Evolutionary conservation across 768 basidiomycete species (phyloP).

Genomic region (Rhodotorula paludigena): DNA sequence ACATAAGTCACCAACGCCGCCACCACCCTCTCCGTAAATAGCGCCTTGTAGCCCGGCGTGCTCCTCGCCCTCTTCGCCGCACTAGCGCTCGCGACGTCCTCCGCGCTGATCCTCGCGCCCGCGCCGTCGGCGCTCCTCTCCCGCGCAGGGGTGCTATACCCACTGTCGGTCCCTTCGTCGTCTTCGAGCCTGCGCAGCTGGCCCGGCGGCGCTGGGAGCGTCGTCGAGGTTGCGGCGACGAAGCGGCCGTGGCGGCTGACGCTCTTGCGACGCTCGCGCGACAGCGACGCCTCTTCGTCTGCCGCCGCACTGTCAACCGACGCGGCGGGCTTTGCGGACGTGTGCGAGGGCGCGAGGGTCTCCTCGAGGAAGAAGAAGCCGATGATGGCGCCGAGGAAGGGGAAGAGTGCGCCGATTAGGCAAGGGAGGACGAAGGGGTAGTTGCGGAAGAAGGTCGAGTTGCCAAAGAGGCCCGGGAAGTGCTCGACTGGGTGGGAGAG

Average conservation of each 20-base stretch:
- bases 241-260: conserved; percentile 13
- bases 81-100: not conserved
- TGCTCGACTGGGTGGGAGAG: conserved; percentile 33
- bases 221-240: conserved; percentile 25
- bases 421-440: conserved; percentile 41
- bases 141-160: conserved; percentile 22
- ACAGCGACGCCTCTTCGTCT: not conserved
- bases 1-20: conserved; percentile 24
- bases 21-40: conserved; percentile 13
- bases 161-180: conserved; percentile 21
- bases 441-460: conserved; percentile 22
- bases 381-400: conserved; percentile 30
- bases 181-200: conserved; percentile 13
- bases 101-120: not conserved
- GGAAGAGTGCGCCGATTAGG: conserved; percentile 38
- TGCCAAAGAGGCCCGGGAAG: conserved; percentile 16
- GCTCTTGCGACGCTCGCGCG: not conserved
- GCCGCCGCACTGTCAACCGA: too few species aligned
- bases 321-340: not conserved
- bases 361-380: conserved; percentile 41
- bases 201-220: conserved; percentile 11
- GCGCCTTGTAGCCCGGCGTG: conserved; percentile 3
- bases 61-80: not conserved
- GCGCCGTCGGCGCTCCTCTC: not conserved
- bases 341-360: conserved; percentile 10